A percentile compares a stretch with the other conserved stretches of the same genome.
Conservation (phyloP, 768 basidiomycete species). For the Inosperma sp. region DNA sequence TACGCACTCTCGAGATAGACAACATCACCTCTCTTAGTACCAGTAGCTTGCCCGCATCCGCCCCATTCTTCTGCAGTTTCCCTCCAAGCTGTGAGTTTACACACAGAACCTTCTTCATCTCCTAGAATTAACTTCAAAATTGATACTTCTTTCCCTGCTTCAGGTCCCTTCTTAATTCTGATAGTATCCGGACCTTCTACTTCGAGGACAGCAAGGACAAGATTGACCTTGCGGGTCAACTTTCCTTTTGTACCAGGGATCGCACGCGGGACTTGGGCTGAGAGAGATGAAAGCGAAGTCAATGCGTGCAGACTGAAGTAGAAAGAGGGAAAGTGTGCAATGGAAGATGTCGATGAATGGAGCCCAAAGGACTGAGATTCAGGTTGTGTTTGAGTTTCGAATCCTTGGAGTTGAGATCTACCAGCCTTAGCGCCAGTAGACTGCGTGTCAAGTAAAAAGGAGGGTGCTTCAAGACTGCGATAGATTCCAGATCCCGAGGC, state of each 20-base stretch:
- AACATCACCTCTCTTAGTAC: slow-evolving; percentile 66
- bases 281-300: slow-evolving; percentile 44
- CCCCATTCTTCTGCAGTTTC: slow-evolving; percentile 74
- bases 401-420: slow-evolving; percentile 1
- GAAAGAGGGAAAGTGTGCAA: slow-evolving; percentile 68
- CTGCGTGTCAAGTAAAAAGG: too few species aligned
- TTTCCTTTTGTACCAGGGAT: slow-evolving; percentile 28
- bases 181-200: slow-evolving; percentile 73
- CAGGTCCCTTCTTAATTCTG: slow-evolving; percentile 59
- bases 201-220: slow-evolving; percentile 67
- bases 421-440: too few species aligned
- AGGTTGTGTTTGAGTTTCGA: slow-evolving; percentile 8
- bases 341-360: slow-evolving; percentile 66
- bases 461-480: too few species aligned
- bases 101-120: slow-evolving; percentile 64
- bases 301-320: slow-evolving; percentile 65
- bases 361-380: slow-evolving; percentile 39
- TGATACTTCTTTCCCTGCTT: slow-evolving; percentile 66
- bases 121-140: slow-evolving; percentile 69
- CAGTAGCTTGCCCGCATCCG: slow-evolving; percentile 35
- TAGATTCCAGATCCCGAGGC: too few species aligned
- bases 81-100: slow-evolving; percentile 76
- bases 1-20: slow-evolving; percentile 63
- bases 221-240: slow-evolving; percentile 42
- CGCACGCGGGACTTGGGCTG: slow-evolving; percentile 8